Base-by-base conservation (phyloP, 129 eudicot species). In the Smallanthus sonchifolius region DNA sequence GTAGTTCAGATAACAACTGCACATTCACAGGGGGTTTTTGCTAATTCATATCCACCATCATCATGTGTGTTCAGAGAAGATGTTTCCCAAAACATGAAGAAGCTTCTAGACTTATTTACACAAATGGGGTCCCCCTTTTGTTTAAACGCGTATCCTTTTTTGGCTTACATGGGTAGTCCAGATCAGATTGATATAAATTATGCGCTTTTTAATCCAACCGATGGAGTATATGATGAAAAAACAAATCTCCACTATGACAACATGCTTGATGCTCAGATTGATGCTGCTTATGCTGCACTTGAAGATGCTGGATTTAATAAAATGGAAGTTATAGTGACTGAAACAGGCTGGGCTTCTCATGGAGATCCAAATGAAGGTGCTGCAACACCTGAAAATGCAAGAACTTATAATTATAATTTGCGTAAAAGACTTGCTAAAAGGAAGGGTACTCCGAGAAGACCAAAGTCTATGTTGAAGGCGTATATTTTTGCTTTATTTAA, bases 321-420 rank as follows among this genome's bases (percentile, higher is more conserved):
- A 59, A 93, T 93, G 98, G 98, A 93, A 76, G 92, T 93, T 63
- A 84, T 93, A 43, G 83, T 93, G 62, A 93, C 98, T 2, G 98
- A 93, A 74, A 93, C 97, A 0, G 98, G 98, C 5, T 93, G 98
- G 98, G 98, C 98, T 80, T 93, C 98, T 65, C 79, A n/a, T 44
- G 98, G 98, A 51, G 98, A 90, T 74, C 76, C 77, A 42, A 90
- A 62, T 70, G 98, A 93, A 82, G 87, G 74, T 36, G 96, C 86
- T 64, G 98, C 97, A 52, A 93, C 98, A 0, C 56, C 65, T 17
- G 73, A 73, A 19, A 93, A 93, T 85, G 98, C 98, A 6, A 93
- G 83, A 78, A 93, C 91, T 10, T 93, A 87, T 40, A 85, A 90
- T 72, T 93, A 73, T 66, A 93, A 93, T 70, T 37, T 93, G 73